Base-by-base conservation (phyloP, 2,329 filamentous ascomycete genomes). In the Rutstroemia sp. region DNA sequence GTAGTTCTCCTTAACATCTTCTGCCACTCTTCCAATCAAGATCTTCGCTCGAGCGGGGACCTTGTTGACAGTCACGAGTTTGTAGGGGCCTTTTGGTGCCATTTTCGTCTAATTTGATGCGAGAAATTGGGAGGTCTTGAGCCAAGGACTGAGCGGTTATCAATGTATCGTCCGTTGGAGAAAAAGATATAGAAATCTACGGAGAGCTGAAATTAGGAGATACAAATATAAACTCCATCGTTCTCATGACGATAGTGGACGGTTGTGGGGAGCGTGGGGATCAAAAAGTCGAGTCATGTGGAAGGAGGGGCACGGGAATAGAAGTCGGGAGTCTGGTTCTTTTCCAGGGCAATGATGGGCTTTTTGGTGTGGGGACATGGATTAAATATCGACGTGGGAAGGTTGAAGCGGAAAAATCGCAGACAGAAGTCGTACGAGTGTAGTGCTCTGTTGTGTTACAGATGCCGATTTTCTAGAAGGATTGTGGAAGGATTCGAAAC, bases 11-110 rank as follows among this genome's bases (percentile, higher is more conserved):
- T 82, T 83, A 34, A 88, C 70, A 12, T 76, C 77, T 56, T 85
- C 80, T 10, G 79, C 75, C 39, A 88, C 70, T 0, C 80, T 76
- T 10, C 84, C 83, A 63, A 86, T 79, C 37, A 88, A 70, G 7
- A 74, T 71, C 71, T 82, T 80, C 37, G 85, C 85, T 56, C 84
- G 75, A 60, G 86, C 83, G 0, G 85, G 84, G 1, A 79, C 82
- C 1, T 79, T 86, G 71, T 87, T 88, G 62, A 88, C 83, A 1
- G 83, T 88, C 30, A 87, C 78, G 12, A 88, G 77, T 63, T 75
- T 79, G 71, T 77, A 87, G 3, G 82, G 82, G 18, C 81, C 81
- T 62, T 77, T 75, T 14, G 77, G 73, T 47, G 60, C 55, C 65
- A 66, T 67, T 49, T 41, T 39, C 30, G 30, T 34, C 30, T 34